Evolutionary conservation across 495 filamentous ascomycete genomes (phyloP), one percentile per base, ranked within the genome.

Genomic region (Neurospora hispaniola): DNA sequence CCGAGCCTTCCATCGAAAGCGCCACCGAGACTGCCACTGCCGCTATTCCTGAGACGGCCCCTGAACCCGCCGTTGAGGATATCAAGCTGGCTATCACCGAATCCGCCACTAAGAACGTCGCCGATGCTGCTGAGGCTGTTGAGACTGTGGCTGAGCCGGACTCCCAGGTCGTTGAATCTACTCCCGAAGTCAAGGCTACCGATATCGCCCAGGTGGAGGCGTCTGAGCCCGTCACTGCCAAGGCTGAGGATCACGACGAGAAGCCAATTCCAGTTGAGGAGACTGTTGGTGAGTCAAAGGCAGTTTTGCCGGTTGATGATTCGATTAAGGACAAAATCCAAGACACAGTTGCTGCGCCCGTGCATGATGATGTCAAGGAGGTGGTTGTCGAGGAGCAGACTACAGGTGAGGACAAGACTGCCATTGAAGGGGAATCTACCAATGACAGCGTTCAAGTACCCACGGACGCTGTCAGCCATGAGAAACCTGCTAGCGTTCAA

Each of bases 191-290:
- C n/a, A 23, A 44, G 44, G 54, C 72, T 62, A 69, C 42, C 18
- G 74, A 76, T 68, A 31, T 43, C 27, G 12, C 73, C 68, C 66
- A 54, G 41, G 46, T 42, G 18, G 69, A 31, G 46, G 76, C 14
- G 38, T 70, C 20, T 73, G 73, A 31, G 27, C 31, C 68, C 14
- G 41, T 43, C 62, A 38, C 39, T 46, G 43, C 31, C 40, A 70
- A 71, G 38, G 14, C 70, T 20, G 70, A 42, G 27, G 42, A 23
- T 74, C 20, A 46, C 59, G 46, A 31, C 20, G 71, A 68, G 38
- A 72, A 74, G 46, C 69, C 41, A 69, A 73, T 62, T 54, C 70
- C 35, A 27, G 73, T 44, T 11, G 73, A 77, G 40, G 74, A 75
- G n/a, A 27, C 46, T 62, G 42, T 46, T 12, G 46, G 41, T 31